Conservation (phyloP, 495 filamentous ascomycete genomes). For the Hypoxylon crocopeplum region DNA sequence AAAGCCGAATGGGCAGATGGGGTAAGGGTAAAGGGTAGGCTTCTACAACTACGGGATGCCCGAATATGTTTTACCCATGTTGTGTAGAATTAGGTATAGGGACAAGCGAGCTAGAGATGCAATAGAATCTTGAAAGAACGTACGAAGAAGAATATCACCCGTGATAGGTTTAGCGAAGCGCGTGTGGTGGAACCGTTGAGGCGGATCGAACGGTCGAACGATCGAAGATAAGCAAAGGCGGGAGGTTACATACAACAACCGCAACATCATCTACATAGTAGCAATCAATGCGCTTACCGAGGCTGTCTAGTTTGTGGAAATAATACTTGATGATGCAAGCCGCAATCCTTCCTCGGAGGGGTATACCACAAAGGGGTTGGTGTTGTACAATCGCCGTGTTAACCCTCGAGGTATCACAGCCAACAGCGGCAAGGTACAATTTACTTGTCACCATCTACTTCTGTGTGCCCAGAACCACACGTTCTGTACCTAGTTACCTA, state of each 20-base stretch:
- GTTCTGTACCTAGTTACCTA: too few relatives aligned
- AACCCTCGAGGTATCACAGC: not conserved
- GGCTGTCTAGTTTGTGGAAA: not conserved
- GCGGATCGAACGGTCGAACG: not conserved
- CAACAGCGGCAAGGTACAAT: not conserved
- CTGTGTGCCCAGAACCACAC: too few relatives aligned
- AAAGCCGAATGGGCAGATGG: not conserved
- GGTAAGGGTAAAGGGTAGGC: too few relatives aligned
- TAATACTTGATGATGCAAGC: not conserved
- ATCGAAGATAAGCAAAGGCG: slow-evolving; percentile 3
- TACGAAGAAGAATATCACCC: not conserved
- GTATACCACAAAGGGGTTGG: slow-evolving; percentile 8
- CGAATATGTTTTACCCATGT: too few relatives aligned
- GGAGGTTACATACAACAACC: not conserved
- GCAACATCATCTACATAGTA: slow-evolving; percentile 9
- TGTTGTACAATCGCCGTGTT: slow-evolving; percentile 8
- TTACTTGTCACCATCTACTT: too few relatives aligned
- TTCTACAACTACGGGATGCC: too few relatives aligned
- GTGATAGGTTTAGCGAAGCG: not conserved
- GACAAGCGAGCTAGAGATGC: slow-evolving; percentile 7
- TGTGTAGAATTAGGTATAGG: too few relatives aligned
- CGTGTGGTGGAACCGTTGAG: not conserved
- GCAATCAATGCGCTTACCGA: not conserved
- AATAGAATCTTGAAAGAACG: not conserved
- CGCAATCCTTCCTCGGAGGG: slow-evolving; percentile 10